phyloP scores from a whole-genome alignment of 495 filamentous ascomycete species.

The Hypomontagnella submonticulosa region DNA sequence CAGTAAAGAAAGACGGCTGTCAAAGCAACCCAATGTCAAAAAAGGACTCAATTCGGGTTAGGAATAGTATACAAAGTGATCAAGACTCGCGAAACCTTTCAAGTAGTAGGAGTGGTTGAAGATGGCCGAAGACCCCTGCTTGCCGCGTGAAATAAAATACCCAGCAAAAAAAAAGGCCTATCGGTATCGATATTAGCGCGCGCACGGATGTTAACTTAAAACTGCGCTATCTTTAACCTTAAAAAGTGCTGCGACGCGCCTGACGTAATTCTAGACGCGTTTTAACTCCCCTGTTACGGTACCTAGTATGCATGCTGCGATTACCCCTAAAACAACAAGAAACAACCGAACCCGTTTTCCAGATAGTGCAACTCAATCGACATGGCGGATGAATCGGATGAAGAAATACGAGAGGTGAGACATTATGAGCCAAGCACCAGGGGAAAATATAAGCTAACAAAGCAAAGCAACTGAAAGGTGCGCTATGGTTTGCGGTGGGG shows the following conservation, averaged over 20 bases:
- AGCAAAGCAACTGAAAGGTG: slow-evolving; percentile 83
- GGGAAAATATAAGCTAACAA: slow-evolving; percentile 9
- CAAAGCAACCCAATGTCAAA: neutral
- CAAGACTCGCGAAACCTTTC: slow-evolving; percentile 25
- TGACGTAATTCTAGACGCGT: slow-evolving; percentile 30
- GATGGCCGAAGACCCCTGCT: slow-evolving; percentile 9
- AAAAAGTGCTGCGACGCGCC: slow-evolving; percentile 26
- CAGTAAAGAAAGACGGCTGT: neutral
- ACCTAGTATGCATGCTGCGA: neutral
- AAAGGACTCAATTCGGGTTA: neutral
- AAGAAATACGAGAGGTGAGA: slow-evolving; percentile 45
- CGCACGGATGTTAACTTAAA: slow-evolving; percentile 13
- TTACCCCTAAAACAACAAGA: slow-evolving; percentile 1
- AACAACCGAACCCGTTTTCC: slow-evolving; percentile 6
- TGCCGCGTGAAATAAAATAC: slow-evolving; percentile 34
- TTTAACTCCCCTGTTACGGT: neutral
- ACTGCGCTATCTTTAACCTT: slow-evolving; percentile 28
- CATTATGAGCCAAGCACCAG: neutral
- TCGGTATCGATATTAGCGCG: neutral
- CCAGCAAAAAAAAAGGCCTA: slow-evolving; percentile 3
- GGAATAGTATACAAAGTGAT: slow-evolving; percentile 13
- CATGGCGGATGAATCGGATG: slow-evolving; percentile 50
- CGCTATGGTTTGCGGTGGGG: slow-evolving; percentile 91
- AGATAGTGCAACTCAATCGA: neutral
- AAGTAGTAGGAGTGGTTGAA: slow-evolving; percentile 5